Evolutionary conservation across 2,329 filamentous ascomycete genomes (phyloP).

Genomic region (Botrytis elliptica): DNA sequence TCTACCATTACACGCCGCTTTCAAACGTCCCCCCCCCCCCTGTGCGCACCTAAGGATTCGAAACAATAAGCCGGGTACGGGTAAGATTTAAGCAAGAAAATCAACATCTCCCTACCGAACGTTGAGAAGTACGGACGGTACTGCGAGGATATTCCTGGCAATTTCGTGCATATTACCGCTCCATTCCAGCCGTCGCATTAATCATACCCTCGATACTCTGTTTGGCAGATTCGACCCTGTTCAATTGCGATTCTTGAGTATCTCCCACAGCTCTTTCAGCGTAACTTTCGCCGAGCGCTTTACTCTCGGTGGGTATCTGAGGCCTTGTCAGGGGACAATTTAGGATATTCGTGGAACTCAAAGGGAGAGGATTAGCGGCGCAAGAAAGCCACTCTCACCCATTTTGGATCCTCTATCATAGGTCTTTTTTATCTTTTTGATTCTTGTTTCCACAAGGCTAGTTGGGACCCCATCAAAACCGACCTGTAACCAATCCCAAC

Average conservation of each 20-base stretch:
- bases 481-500: conserved; percentile 2
- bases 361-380: background rate
- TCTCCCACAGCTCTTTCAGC: conserved; percentile 13
- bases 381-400: conserved; percentile 3
- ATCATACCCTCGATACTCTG: conserved; percentile 16
- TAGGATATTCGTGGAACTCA: background rate
- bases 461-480: background rate
- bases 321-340: background rate
- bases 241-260: background rate
- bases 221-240: conserved; percentile 18
- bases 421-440: background rate
- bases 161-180: conserved; percentile 22
- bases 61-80: conserved; percentile 17
- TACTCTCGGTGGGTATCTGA: background rate
- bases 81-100: conserved; percentile 15
- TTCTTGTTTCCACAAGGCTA: conserved; percentile 5
- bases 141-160: conserved; percentile 21
- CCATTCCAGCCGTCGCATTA: conserved; percentile 20
- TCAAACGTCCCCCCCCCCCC: conserved; percentile 7
- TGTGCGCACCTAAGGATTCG: conserved; percentile 18
- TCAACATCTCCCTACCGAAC: conserved; percentile 16
- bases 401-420: background rate
- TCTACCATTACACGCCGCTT: conserved; percentile 6
- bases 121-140: conserved; percentile 21
- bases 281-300: background rate